phyloP scores from a whole-genome alignment of 345 rosid genomes.

The Linum usitatissimum region DNA sequence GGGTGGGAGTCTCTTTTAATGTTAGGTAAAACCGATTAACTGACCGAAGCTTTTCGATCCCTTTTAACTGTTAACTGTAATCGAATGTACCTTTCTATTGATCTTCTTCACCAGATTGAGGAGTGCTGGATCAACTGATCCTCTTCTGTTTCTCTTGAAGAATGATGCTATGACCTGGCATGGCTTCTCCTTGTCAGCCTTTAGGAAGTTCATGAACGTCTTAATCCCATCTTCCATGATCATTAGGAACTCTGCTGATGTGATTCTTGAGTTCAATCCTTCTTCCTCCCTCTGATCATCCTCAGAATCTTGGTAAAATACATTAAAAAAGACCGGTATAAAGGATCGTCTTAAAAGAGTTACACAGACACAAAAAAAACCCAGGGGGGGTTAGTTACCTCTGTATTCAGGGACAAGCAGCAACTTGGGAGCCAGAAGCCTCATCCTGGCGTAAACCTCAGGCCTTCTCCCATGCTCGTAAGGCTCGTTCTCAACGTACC shows the following conservation, averaged over 20 bases:
- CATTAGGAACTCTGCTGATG: constrained; percentile 66
- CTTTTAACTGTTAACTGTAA: background rate
- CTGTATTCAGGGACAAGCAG: constrained; percentile 92
- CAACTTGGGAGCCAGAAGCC: constrained; percentile 81
- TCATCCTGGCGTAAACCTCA: constrained; percentile 83
- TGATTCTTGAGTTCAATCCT: constrained; percentile 52
- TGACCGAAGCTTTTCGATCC: background rate
- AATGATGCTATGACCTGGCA: constrained; percentile 60
- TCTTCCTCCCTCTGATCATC: constrained; percentile 55
- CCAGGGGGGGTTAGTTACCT: constrained; percentile 28
- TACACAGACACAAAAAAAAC: background rate
- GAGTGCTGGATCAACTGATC: constrained; percentile 73
- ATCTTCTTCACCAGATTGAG: constrained; percentile 75
- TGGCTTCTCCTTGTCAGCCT: constrained; percentile 71
- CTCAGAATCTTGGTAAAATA: constrained; percentile 63
- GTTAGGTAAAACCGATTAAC: background rate
- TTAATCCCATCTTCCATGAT: constrained; percentile 90
- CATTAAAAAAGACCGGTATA: no score
- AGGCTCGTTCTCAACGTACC: constrained; percentile 88
- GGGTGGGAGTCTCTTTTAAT: no score
- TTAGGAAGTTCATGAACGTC: constrained; percentile 90
- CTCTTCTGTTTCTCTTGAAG: constrained; percentile 51
- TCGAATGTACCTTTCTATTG: constrained; percentile 54
- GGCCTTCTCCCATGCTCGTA: constrained; percentile 92
- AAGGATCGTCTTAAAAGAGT: no score